Evolutionary conservation across 2,329 filamentous ascomycete species (phyloP).

Genomic region (Cytospora piceae): DNA sequence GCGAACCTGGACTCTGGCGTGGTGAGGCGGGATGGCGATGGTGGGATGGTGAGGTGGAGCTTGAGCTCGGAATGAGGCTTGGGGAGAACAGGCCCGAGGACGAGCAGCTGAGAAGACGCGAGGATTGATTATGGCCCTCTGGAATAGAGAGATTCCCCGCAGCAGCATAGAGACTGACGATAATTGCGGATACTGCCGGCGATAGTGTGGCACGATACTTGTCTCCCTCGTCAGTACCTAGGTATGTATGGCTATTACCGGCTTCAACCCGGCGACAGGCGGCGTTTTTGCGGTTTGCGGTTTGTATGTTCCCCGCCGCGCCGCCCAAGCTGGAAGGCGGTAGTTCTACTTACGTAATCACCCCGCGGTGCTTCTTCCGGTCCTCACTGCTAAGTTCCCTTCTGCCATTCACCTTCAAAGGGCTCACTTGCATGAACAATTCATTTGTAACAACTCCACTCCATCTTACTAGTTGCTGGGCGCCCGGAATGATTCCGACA

Average conservation of each 20-base stretch:
- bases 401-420: background rate
- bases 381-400: background rate
- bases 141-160: constrained; percentile 23
- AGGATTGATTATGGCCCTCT: constrained; percentile 22
- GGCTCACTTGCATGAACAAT: background rate
- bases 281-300: no score
- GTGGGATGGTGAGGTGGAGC: constrained; percentile 9
- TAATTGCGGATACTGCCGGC: constrained; percentile 20
- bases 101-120: constrained; percentile 14
- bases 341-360: constrained; percentile 1
- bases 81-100: constrained; percentile 10
- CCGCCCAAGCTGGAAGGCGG: constrained; percentile 9
- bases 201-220: constrained; percentile 22
- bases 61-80: constrained; percentile 12
- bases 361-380: background rate
- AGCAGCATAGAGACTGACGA: constrained; percentile 24
- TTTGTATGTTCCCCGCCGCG: background rate
- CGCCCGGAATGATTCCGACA: no score
- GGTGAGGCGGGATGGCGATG: constrained; percentile 3
- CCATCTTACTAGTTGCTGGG: no score
- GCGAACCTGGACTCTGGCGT: constrained; percentile 28
- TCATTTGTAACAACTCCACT: no score
- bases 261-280: constrained; percentile 3
- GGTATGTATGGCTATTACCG: constrained; percentile 25
- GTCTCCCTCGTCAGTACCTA: constrained; percentile 11